Evolutionary conservation across 2,329 filamentous ascomycete species (phyloP).

Genomic region (Diaporthe ampelina): DNA sequence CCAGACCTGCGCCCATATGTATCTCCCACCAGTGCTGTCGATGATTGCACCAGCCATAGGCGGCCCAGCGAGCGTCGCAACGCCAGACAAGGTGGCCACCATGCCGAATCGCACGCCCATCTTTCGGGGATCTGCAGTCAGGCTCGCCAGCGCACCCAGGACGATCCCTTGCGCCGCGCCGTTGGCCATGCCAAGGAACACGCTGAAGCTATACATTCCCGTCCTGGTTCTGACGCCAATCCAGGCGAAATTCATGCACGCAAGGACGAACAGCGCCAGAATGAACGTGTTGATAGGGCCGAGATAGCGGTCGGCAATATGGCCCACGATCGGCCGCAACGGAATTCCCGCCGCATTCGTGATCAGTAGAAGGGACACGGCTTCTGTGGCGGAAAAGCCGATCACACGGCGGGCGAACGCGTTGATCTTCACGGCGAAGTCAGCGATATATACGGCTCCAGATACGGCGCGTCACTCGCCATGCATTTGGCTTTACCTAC

Average conservation of each 20-base stretch:
- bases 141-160: constrained; percentile 56
- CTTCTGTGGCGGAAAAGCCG: constrained; percentile 61
- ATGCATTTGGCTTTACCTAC: constrained; percentile 68
- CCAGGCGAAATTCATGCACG: constrained; percentile 68
- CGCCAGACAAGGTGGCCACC: constrained; percentile 57
- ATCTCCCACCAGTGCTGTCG: not conserved
- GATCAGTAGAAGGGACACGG: constrained; percentile 69
- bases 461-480: too few species aligned
- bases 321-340: constrained; percentile 66
- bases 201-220: constrained; percentile 60
- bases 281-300: constrained; percentile 70
- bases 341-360: constrained; percentile 69
- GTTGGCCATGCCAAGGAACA: constrained; percentile 59
- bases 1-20: not conserved
- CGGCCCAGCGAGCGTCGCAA: constrained; percentile 59
- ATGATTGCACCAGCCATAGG: not conserved
- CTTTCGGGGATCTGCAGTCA: constrained; percentile 58
- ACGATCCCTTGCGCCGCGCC: constrained; percentile 60
- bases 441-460: constrained; percentile 19
- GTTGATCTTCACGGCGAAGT: constrained; percentile 46
- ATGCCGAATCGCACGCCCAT: constrained; percentile 63
- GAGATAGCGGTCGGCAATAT: constrained; percentile 64
- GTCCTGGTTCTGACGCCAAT: constrained; percentile 59
- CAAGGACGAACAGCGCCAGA: constrained; percentile 59
- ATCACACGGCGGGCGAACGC: constrained; percentile 53